Evolutionary conservation across 1,284 basidiomycete species (phyloP), one percentile per base, ranked within the genome.

Genomic region (Amylostereum areolatum): DNA sequence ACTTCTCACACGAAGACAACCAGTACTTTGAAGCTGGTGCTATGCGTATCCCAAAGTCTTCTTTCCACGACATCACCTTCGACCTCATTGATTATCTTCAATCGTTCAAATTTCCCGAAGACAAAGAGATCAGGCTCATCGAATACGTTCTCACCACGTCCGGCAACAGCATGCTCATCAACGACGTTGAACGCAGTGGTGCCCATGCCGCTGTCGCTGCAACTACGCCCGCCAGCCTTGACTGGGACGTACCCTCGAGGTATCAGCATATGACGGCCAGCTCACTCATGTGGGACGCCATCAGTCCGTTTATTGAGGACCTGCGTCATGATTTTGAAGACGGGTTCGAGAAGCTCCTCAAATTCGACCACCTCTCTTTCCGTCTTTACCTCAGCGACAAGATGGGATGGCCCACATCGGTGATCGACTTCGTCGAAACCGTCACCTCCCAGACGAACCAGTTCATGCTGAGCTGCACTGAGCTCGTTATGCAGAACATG

Each of bases 1-100:
- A 48, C 48, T 59, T 59, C 49, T 51, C 48, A 9, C 33, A 52
- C 12, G 58, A 59, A 33, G 36, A 49, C 10, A 48, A 59, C 30
- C 57, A 59, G 45, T 59, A 59, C 32, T 59, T 51, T 35, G 57
- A 59, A 45, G 58, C 58, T 2, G 57, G 57, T 37, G 57, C 57
- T 12, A 59, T 59, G 57, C 58, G 57, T 36, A 59, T 59, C 43
- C 57, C 57, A 6, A 43, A 55, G 37, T 59, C 57, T 7, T 18
- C 43, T 31, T 50, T 55, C 36, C 57, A 58, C 25, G n/a, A 36
- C 11, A 46, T 56, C 41, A 46, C 54, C 31, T 55, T 59, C 39
- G 50, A 59, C 25, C 51, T 58, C 18, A 46, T 57, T 30, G 43
- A 46, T 25, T 49, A 52, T 45, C 25, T 55, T 11, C 39, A 44